A percentile compares a stretch with the other conserved stretches of the same genome.
Evolutionary conservation across 2,329 filamentous ascomycete genomes (phyloP).

Genomic region (Sporothrix dimorphospora): DNA sequence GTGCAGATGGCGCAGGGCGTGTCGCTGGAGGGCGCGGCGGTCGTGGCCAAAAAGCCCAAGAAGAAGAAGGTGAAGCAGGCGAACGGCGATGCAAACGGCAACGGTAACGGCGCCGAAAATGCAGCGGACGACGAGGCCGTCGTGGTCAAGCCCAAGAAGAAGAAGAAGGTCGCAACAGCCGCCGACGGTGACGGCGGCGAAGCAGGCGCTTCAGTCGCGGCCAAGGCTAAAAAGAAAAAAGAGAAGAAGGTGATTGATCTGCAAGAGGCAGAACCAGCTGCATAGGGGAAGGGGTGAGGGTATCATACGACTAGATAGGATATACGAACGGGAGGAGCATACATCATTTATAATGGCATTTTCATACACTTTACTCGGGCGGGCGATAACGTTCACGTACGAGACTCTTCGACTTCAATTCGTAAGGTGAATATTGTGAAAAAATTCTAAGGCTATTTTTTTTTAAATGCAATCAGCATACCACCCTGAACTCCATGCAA

Average conservation of each 20-base stretch:
- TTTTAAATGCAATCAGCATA: too few species aligned
- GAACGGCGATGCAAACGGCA: constrained; percentile 66
- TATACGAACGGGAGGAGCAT: constrained; percentile 5
- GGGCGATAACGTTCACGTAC: too few species aligned
- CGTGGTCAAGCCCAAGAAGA: constrained; percentile 43
- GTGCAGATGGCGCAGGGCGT: constrained; percentile 73
- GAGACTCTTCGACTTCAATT: too few species aligned
- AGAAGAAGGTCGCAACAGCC: constrained; percentile 36
- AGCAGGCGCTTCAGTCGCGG: constrained; percentile 23
- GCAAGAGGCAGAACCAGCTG: constrained; percentile 16
- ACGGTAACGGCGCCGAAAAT: constrained; percentile 57
- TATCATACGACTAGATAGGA: neutral
- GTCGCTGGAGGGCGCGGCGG: constrained; percentile 64
- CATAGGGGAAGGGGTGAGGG: neutral
- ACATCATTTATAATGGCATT: neutral
- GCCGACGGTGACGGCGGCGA: constrained; percentile 28
- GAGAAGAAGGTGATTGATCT: constrained; percentile 35
- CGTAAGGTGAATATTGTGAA: too few species aligned
- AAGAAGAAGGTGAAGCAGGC: constrained; percentile 71
- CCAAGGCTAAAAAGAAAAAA: constrained; percentile 41
- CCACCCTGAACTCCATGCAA: constrained; percentile 3
- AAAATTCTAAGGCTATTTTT: neutral
- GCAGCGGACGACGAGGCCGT: constrained; percentile 34
- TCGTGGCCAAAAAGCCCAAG: constrained; percentile 70
- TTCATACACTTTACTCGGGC: neutral